A percentile compares a stretch with the other conserved stretches of the same genome.
Conservation (phyloP, 2,329 filamentous ascomycete genomes). For the Aureobasidium subglaciale region DNA sequence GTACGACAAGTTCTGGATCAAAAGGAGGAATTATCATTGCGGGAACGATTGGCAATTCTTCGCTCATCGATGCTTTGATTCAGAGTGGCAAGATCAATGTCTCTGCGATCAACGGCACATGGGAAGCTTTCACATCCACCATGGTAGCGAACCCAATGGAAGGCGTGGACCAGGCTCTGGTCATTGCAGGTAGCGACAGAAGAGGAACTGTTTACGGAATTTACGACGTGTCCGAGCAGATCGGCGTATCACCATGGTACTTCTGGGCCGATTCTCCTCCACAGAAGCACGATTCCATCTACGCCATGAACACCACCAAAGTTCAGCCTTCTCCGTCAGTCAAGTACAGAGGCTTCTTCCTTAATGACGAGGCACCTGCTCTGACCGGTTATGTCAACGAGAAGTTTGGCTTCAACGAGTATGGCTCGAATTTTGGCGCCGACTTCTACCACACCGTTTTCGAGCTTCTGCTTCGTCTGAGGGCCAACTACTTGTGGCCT, state of each 20-base stretch:
- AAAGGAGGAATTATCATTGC: slow-evolving; percentile 52
- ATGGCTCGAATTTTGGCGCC: slow-evolving; percentile 24
- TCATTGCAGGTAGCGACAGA: slow-evolving; percentile 60
- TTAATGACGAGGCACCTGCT: slow-evolving; percentile 64
- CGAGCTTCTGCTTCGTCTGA: slow-evolving; percentile 61
- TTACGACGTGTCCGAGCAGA: slow-evolving; percentile 66
- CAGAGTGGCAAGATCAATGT: slow-evolving; percentile 51
- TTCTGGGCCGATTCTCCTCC: slow-evolving; percentile 59
- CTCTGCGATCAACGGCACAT: slow-evolving; percentile 51
- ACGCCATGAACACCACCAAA: slow-evolving; percentile 47
- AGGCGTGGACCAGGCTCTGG: slow-evolving; percentile 52
- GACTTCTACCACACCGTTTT: slow-evolving; percentile 64
- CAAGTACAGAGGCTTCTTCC: slow-evolving; percentile 62
- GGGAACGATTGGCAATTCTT: slow-evolving; percentile 60
- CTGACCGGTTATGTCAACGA: slow-evolving; percentile 59
- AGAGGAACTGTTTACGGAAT: slow-evolving; percentile 63
- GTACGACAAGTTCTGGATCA: slow-evolving; percentile 20
- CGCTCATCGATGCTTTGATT: slow-evolving; percentile 53
- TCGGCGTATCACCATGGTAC: slow-evolving; percentile 65
- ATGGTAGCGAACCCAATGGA: slow-evolving; percentile 52
- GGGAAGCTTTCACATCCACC: slow-evolving; percentile 61
- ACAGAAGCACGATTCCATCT: slow-evolving; percentile 47
- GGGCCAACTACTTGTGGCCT: slow-evolving; percentile 71
- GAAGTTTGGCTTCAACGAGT: slow-evolving; percentile 35
- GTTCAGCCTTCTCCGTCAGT: slow-evolving; percentile 54